These are phyloP conservation scores for Zymoseptoria brevis DNA, from an alignment of 2,329 filamentous ascomycete genomes.

Conservation along the genomic window DNA sequence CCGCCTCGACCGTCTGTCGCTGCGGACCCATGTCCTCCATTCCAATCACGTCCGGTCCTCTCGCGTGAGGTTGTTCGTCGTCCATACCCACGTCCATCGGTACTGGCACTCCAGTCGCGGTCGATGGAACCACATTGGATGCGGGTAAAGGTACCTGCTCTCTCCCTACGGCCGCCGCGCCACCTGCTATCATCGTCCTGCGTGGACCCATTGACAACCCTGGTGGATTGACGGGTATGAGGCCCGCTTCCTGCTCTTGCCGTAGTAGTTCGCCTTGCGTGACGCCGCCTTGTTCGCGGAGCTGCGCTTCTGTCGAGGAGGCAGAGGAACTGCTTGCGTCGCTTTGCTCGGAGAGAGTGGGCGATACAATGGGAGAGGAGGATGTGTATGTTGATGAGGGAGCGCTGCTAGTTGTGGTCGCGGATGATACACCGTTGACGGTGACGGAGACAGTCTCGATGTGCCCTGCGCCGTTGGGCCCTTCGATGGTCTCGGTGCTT, in stretches of 20 bases:
- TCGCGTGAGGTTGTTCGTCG: constrained; percentile 60
- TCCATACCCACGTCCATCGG: constrained; percentile 28
- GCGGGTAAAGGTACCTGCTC: constrained; percentile 12
- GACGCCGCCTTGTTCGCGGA: constrained; percentile 46
- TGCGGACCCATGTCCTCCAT: constrained; percentile 78
- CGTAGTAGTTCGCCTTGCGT: constrained; percentile 78
- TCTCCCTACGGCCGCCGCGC: constrained; percentile 19
- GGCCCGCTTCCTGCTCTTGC: constrained; percentile 77
- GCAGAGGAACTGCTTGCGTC: constrained; percentile 31
- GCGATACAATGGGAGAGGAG: constrained; percentile 21
- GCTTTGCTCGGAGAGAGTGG: constrained; percentile 26
- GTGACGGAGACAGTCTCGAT: constrained; percentile 75
- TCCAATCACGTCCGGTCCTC: constrained; percentile 77
- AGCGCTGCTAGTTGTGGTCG: constrained; percentile 8
- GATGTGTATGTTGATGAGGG: constrained; percentile 14
- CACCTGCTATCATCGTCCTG: constrained; percentile 19
- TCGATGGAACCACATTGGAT: neutral
- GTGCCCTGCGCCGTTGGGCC: constrained; percentile 68
- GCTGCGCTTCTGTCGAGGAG: constrained; percentile 26
- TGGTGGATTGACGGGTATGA: constrained; percentile 50
- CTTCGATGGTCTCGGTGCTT: constrained; percentile 71
- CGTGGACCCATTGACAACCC: constrained; percentile 25
- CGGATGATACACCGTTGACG: constrained; percentile 51
- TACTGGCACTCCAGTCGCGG: constrained; percentile 1
- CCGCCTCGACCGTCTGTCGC: constrained; percentile 30